Conservation (phyloP, 345 rosid genomes). For the Rhizophora apiculata region DNA sequence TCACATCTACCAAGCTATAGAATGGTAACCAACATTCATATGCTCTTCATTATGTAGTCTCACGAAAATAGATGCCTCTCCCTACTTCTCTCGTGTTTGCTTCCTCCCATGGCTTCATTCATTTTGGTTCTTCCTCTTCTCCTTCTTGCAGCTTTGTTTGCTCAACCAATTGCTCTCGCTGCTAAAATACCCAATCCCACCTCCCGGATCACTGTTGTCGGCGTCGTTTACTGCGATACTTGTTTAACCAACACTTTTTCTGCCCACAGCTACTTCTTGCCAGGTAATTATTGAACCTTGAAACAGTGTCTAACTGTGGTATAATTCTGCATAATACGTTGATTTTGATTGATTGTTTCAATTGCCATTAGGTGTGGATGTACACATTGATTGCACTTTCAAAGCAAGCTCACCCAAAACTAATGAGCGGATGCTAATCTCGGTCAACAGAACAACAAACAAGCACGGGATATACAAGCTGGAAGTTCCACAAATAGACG, state of each 20-base stretch:
- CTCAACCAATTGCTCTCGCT: conserved; percentile 22
- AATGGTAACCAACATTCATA: neutral
- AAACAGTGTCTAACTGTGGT: too few relatives aligned
- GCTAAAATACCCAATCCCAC: conserved; percentile 32
- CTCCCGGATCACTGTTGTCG: conserved; percentile 65
- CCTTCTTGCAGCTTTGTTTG: conserved; percentile 35
- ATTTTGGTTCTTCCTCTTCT: conserved; percentile 30
- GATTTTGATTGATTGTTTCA: neutral
- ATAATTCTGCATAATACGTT: too few relatives aligned
- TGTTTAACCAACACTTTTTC: conserved; percentile 66
- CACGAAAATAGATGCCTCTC: conserved; percentile 34
- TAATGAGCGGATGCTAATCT: conserved; percentile 57
- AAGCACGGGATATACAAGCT: conserved; percentile 63
- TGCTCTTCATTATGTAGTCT: conserved; percentile 11
- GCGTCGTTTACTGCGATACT: conserved; percentile 74
- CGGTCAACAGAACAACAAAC: conserved; percentile 73
- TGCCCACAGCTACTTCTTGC: conserved; percentile 77
- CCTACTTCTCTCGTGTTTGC: conserved; percentile 29
- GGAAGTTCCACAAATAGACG: conserved; percentile 72
- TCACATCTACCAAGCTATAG: conserved; percentile 14
- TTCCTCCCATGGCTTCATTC: conserved; percentile 48
- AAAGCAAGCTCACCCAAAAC: conserved; percentile 64
- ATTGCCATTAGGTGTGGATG: conserved; percentile 53
- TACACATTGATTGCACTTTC: conserved; percentile 67
- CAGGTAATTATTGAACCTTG: conserved; percentile 41